Base-by-base conservation (phyloP, 163 green algal genomes). In the Prototheca cutis region DNA sequence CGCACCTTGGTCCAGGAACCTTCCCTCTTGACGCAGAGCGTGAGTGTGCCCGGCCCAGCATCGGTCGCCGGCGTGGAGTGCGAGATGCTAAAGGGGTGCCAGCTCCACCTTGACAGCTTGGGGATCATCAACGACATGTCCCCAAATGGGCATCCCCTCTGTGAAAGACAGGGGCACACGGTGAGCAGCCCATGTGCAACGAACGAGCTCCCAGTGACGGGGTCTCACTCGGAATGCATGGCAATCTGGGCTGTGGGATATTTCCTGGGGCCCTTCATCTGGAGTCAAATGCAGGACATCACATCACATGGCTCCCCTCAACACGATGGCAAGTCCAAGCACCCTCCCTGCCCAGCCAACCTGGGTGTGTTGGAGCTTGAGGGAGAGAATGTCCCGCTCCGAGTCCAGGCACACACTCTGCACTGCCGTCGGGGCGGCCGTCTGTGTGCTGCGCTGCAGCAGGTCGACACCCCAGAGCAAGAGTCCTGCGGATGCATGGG, bases 401-500 rank as follows among this genome's bases (percentile, higher is more conserved):
- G 19, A 10, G 24, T 56, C 28, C 49, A 56, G 10, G 49, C 10
- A 6, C 4, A n/a, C 49, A 13, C 10, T 15, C 8, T 17, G 8
- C 13, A 34, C 8, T 5, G 18, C 7, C 21, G 24, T 33, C 6
- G 10, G 6, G 21, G 21, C 7, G 10, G 19, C 10, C 25, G 13
- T 39, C 21, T 15, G 10, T 13, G 28, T 15, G 49, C 8, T 13
- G 49, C 72, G 58, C 39, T 74, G 51, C 2, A 51, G 60, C 3
- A 77, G 24, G 47, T 80, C 72, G 8, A 67, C 55, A 21, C 59
- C 54, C 21, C 74, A 80, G 34, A 77, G 56, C 33, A 73, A 30
- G n/a, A 77, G 34, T 33, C 69, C 68, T 76, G 25, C 25, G 42
- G 10, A 23, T 17, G 42, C 8, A 13, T 8, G 8, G 8, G 8